Evolutionary conservation across 805 yeast genomes (phyloP).

Genomic region (Clavispora fructus): DNA sequence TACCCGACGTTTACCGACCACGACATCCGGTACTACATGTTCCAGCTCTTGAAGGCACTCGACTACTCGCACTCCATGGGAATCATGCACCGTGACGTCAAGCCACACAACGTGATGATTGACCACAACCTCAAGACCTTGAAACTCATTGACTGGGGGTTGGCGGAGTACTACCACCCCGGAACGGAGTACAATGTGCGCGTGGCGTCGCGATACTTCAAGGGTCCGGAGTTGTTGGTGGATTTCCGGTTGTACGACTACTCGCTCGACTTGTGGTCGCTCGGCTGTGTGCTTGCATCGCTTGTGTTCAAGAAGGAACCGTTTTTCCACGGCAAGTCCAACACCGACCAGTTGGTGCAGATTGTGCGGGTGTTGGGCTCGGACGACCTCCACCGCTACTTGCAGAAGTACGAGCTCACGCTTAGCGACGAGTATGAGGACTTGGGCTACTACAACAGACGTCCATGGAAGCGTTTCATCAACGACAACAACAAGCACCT

Average conservation of each 20-base stretch:
- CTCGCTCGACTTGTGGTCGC: slow-evolving; percentile 85
- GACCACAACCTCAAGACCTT: slow-evolving; percentile 61
- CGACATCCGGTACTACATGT: slow-evolving; percentile 81
- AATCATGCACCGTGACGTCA: slow-evolving; percentile 90
- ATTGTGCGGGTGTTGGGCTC: slow-evolving; percentile 87
- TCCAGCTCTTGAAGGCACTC: slow-evolving; percentile 72
- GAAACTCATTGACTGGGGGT: slow-evolving; percentile 89
- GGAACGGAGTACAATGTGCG: slow-evolving; percentile 88
- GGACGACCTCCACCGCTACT: slow-evolving; percentile 61
- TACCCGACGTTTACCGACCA: slow-evolving; percentile 73
- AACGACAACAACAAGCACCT: slow-evolving; percentile 49
- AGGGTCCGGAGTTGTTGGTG: slow-evolving; percentile 86
- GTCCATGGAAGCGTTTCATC: slow-evolving; percentile 62
- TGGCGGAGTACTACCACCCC: slow-evolving; percentile 88
- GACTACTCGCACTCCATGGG: slow-evolving; percentile 92
- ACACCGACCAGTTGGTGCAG: slow-evolving; percentile 87
- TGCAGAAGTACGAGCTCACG: slow-evolving; percentile 61
- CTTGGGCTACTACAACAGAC: slow-evolving; percentile 59
- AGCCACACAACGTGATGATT: slow-evolving; percentile 91
- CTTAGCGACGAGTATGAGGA: slow-evolving; percentile 78
- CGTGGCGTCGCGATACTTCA: slow-evolving; percentile 87
- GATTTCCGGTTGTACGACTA: slow-evolving; percentile 83
- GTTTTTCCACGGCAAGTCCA: slow-evolving; percentile 86
- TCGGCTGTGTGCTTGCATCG: slow-evolving; percentile 87
- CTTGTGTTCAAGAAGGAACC: slow-evolving; percentile 88